Evolutionary conservation across 83 land plant genomes (phyloP).

Genomic region (Larix sibirica): DNA sequence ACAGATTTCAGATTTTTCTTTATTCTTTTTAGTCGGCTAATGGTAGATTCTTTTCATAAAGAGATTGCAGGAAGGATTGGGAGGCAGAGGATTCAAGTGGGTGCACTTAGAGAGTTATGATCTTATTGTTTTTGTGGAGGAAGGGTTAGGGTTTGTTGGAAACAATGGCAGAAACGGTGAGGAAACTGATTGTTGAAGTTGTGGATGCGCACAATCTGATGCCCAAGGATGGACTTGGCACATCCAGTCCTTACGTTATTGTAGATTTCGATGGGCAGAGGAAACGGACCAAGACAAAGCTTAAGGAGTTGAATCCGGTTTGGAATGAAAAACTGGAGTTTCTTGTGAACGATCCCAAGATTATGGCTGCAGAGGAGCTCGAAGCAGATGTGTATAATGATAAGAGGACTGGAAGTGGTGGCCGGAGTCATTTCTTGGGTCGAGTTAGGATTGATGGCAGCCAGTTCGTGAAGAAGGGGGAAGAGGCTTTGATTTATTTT

Average conservation of each 20-base stretch:
- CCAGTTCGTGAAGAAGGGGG: conserved; percentile 17
- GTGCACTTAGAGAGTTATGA: too few species aligned
- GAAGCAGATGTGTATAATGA: conserved; percentile 67
- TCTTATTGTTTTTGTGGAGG: too few species aligned
- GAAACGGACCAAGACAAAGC: conserved; percentile 52
- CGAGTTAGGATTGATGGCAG: conserved; percentile 13
- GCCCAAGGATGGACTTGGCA: conserved; percentile 82
- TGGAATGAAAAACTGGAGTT: conserved; percentile 83
- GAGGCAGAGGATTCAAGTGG: too few species aligned
- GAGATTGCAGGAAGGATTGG: too few species aligned
- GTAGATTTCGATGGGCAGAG: conserved; percentile 74
- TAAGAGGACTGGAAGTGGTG: conserved; percentile 47
- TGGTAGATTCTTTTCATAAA: too few species aligned
- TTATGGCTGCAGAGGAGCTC: conserved; percentile 50
- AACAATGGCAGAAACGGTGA: not conserved
- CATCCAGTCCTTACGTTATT: conserved; percentile 65
- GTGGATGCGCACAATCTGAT: conserved; percentile 62
- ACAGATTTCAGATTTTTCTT: too few species aligned
- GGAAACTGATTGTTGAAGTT: conserved; percentile 62
- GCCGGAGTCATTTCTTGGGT: conserved; percentile 27
- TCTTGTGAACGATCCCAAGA: conserved; percentile 46
- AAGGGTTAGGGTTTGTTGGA: not conserved
- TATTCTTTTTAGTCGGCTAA: too few species aligned
- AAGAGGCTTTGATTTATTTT: conserved; percentile 22
- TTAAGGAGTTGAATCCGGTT: conserved; percentile 59